These are phyloP conservation scores for Aspergillus sp. DNA, from an alignment of 2,329 filamentous ascomycete genomes.

Conservation along the genomic window DNA sequence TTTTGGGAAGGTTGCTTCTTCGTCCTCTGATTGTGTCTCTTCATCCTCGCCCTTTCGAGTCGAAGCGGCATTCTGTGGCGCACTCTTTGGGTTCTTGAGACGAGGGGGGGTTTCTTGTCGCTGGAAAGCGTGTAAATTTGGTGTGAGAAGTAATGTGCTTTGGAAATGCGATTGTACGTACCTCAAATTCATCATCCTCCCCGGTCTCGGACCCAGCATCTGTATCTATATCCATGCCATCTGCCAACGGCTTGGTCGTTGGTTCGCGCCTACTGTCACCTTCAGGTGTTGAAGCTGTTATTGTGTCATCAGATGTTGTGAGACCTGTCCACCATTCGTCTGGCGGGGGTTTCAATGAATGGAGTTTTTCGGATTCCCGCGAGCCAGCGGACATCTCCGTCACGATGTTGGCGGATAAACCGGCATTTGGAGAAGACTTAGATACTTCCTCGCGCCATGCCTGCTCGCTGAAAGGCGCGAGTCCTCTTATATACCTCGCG, in stretches of 20 bases:
- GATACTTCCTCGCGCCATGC: conserved; percentile 42
- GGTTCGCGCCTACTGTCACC: not conserved
- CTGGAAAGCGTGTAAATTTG: conserved; percentile 21
- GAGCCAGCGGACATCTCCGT: conserved; percentile 21
- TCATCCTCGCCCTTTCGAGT: conserved; percentile 7
- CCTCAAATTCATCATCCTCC: conserved; percentile 41
- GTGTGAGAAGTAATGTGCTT: not conserved
- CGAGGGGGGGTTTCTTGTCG: conserved; percentile 38
- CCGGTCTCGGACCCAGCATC: conserved; percentile 28
- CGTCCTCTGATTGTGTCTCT: conserved; percentile 14
- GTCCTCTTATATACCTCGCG: conserved; percentile 55
- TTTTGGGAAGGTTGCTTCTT: not conserved
- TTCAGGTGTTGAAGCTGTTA: not conserved
- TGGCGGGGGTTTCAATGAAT: conserved; percentile 18
- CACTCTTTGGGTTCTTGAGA: conserved; percentile 20
- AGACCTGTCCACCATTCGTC: conserved; percentile 38
- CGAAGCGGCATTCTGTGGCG: not conserved
- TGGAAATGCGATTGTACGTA: conserved; percentile 18
- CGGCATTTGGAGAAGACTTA: conserved; percentile 17
- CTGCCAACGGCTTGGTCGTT: not conserved
- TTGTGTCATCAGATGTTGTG: conserved; percentile 2
- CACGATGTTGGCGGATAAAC: conserved; percentile 26
- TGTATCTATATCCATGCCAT: conserved; percentile 16
- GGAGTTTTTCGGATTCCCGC: conserved; percentile 2
- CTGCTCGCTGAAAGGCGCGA: conserved; percentile 53